Conservation (phyloP, 2,329 filamentous ascomycete genomes). For the Fusarium oligoseptatum region DNA sequence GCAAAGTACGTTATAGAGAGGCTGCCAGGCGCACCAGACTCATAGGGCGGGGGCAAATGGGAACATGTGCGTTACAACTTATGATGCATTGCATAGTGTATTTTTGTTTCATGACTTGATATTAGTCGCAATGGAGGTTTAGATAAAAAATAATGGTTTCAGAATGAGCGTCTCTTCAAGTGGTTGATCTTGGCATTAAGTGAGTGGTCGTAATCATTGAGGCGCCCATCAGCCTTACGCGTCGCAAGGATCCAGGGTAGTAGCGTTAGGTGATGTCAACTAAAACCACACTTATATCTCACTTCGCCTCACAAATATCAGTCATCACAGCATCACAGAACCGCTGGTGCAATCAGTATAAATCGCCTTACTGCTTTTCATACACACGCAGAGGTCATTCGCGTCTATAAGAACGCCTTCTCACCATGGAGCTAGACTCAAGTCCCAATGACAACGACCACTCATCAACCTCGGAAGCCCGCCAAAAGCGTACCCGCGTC, state of each 20-base stretch:
- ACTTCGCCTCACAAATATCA: background rate
- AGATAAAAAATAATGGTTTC: conserved; percentile 1
- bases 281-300: background rate
- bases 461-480: conserved; percentile 35
- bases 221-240: background rate
- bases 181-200: background rate
- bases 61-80: conserved; percentile 33
- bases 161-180: background rate
- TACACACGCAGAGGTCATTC: background rate
- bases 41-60: conserved; percentile 35
- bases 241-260: conserved; percentile 3
- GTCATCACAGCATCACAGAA: background rate
- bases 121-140: background rate
- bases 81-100: conserved; percentile 20
- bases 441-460: conserved; percentile 39
- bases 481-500: conserved; percentile 61
- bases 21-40: conserved; percentile 84
- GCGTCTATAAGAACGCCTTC: background rate
- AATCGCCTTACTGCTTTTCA: too few relatives aligned
- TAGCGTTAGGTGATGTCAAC: background rate
- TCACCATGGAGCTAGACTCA: conserved; percentile 35
- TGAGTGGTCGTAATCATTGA: background rate
- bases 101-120: background rate
- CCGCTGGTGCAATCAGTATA: background rate
- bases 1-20: conserved; percentile 97